These are phyloP conservation scores for Vitis hybrid DNA, from an alignment of 177 flowering plant genomes.

Conservation along the genomic window DNA sequence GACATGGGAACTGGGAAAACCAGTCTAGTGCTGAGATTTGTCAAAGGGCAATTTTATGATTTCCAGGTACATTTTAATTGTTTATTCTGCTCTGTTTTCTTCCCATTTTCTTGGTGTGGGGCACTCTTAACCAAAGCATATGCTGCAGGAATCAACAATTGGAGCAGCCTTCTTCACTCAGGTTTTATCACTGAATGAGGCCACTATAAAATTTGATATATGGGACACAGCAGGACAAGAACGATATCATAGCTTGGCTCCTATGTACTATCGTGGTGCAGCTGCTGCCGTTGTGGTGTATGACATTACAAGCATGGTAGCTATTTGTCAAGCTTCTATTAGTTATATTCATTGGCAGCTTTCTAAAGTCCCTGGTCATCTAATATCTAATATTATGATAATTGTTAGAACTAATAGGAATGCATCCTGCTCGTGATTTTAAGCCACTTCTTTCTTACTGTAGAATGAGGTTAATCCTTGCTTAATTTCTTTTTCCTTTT, in stretches of 20 bases:
- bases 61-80: slow-evolving; percentile 46
- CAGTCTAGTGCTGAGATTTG: slow-evolving; percentile 76
- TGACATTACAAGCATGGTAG: slow-evolving; percentile 76
- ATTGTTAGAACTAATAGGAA: neutral
- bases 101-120: neutral
- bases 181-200: slow-evolving; percentile 58
- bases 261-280: slow-evolving; percentile 91
- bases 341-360: neutral
- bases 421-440: no score
- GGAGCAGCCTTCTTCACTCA: slow-evolving; percentile 90
- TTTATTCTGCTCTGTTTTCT: neutral
- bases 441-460: no score
- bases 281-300: slow-evolving; percentile 83
- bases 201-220: slow-evolving; percentile 73
- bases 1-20: slow-evolving; percentile 88
- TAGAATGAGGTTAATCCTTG: no score
- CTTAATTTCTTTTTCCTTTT: no score
- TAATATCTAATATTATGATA: neutral
- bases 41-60: slow-evolving; percentile 74
- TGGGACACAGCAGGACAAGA: slow-evolving; percentile 94
- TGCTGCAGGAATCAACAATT: slow-evolving; percentile 76
- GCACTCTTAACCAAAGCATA: slow-evolving; percentile 8
- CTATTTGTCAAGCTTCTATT: neutral
- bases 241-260: slow-evolving; percentile 77
- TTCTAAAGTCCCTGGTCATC: neutral